Conservation (phyloP, 2,329 filamentous ascomycete species). For the Neofusicoccum ribis region DNA sequence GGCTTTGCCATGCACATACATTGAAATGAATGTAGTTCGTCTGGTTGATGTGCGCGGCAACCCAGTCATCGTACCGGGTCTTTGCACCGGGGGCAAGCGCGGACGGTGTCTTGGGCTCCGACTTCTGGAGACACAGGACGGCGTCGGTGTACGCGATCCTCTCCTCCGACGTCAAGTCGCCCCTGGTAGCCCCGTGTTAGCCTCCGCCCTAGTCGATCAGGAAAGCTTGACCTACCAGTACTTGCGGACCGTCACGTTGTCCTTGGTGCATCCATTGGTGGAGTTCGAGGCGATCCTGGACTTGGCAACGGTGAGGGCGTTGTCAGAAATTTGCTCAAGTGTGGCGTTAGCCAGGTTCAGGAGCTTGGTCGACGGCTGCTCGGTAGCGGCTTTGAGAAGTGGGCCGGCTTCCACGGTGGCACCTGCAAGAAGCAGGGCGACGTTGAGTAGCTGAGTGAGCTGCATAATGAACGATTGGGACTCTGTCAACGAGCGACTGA, state of each 20-base stretch:
- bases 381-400: neutral
- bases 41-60: conserved; percentile 37
- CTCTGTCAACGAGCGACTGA: neutral
- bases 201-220: too few relatives aligned
- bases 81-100: conserved; percentile 33
- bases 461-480: neutral
- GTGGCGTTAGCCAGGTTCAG: conserved; percentile 3
- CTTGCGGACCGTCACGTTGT: conserved; percentile 9
- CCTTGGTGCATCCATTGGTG: neutral
- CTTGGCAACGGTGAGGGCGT: conserved; percentile 13
- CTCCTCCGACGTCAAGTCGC: conserved; percentile 22
- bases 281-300: neutral
- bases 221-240: neutral
- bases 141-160: conserved; percentile 37
- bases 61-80: conserved; percentile 39
- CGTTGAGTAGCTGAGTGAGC: neutral
- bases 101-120: conserved; percentile 32
- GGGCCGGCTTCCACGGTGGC: neutral
- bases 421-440: neutral
- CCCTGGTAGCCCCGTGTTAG: neutral
- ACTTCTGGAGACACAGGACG: conserved; percentile 35
- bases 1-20: conserved; percentile 22
- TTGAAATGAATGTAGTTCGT: conserved; percentile 36
- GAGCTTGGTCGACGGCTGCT: neutral
- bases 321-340: neutral